phyloP scores from a whole-genome alignment of 2,329 filamentous ascomycete genomes.

The Sphaceloma murrayae region DNA sequence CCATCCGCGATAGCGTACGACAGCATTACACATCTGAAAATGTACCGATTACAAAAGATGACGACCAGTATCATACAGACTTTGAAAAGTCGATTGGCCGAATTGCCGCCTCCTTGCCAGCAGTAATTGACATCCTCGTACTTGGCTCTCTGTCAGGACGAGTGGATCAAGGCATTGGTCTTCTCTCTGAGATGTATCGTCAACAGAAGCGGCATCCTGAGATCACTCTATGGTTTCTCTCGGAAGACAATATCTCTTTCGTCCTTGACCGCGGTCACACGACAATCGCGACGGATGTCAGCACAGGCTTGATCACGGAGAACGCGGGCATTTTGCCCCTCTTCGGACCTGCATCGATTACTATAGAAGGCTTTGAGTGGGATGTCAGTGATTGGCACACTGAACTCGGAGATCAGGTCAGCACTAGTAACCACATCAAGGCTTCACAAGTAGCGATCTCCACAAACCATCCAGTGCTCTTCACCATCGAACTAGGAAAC shows the following conservation, averaged over 20 bases:
- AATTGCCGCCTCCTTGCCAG: constrained; percentile 37
- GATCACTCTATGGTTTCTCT: constrained; percentile 63
- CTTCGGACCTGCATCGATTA: constrained; percentile 67
- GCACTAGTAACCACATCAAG: constrained; percentile 42
- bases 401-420: constrained; percentile 40
- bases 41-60: constrained; percentile 56
- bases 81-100: constrained; percentile 70
- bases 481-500: constrained; percentile 42
- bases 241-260: constrained; percentile 71
- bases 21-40: constrained; percentile 55
- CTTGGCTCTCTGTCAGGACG: constrained; percentile 80
- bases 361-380: constrained; percentile 77
- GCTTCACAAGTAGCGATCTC: constrained; percentile 32
- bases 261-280: constrained; percentile 63
- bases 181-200: constrained; percentile 72
- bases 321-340: constrained; percentile 82
- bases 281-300: constrained; percentile 52
- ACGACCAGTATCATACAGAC: constrained; percentile 83
- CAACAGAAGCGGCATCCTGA: constrained; percentile 37
- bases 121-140: constrained; percentile 50
- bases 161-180: constrained; percentile 83
- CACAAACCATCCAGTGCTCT: constrained; percentile 37
- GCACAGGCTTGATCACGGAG: constrained; percentile 52
- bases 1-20: constrained; percentile 53
- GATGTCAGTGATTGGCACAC: constrained; percentile 75